Percentiles rank a stretch among this genome's conserved stretches.
Evolutionary conservation across 1,139 yeast species (phyloP).

Genomic region (Yamadazyma buinensis): DNA sequence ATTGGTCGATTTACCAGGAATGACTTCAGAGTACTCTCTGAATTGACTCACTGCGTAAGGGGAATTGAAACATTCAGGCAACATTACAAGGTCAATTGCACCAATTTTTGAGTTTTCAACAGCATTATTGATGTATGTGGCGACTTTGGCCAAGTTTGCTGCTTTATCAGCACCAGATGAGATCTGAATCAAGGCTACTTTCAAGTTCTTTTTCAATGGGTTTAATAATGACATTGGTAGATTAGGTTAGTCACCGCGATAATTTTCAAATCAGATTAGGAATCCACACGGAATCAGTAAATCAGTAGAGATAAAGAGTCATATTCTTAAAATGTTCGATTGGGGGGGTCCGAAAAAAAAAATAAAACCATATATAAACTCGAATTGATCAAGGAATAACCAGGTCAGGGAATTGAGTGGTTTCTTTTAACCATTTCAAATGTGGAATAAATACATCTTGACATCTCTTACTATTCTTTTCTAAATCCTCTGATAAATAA

Average conservation of each 20-base stretch:
- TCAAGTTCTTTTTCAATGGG: constrained; percentile 34
- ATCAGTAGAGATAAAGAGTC: no score
- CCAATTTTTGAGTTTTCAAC: constrained; percentile 43
- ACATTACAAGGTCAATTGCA: constrained; percentile 56
- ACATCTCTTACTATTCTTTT: constrained; percentile 28
- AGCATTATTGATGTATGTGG: constrained; percentile 48
- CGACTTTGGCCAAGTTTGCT: constrained; percentile 55
- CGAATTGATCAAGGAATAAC: constrained; percentile 1
- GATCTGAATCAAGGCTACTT: constrained; percentile 75
- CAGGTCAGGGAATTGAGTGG: constrained; percentile 18
- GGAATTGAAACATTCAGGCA: constrained; percentile 93
- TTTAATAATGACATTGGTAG: constrained; percentile 26
- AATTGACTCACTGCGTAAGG: constrained; percentile 90
- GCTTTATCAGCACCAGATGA: constrained; percentile 66
- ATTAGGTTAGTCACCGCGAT: no score
- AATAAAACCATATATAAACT: no score
- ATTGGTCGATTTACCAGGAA: constrained; percentile 71
- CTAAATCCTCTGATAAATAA: constrained; percentile 25
- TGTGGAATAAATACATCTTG: constrained; percentile 37
- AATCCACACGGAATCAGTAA: no score
- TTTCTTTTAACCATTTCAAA: constrained; percentile 34
- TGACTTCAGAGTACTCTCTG: constrained; percentile 74
- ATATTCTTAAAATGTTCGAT: no score
- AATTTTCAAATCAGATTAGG: no score
- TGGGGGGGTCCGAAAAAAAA: no score